phyloP scores from a whole-genome alignment of 768 basidiomycete species.

The Lentinula aciculospora region DNA sequence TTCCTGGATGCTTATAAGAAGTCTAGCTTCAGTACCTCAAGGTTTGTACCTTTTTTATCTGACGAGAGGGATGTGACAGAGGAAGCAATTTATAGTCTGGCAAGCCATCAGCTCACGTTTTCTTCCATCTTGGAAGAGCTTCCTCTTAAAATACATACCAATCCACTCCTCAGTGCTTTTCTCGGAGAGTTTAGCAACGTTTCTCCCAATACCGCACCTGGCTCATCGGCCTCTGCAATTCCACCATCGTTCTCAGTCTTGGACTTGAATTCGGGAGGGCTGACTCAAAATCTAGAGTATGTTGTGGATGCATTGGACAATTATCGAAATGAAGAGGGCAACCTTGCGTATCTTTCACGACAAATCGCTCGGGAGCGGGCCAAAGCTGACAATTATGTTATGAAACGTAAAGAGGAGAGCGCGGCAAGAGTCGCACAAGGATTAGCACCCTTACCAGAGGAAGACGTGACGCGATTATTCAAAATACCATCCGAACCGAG shows the following conservation, averaged over 20 bases:
- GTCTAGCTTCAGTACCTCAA: slow-evolving; percentile 78
- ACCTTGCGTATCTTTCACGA: slow-evolving; percentile 80
- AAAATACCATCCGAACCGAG: slow-evolving; percentile 87
- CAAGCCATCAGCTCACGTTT: slow-evolving; percentile 77
- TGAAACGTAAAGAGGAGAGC: slow-evolving; percentile 90
- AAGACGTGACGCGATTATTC: slow-evolving; percentile 79
- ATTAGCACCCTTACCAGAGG: slow-evolving; percentile 79
- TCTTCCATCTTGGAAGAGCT: slow-evolving; percentile 83
- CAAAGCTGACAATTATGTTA: slow-evolving; percentile 72
- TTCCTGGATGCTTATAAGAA: slow-evolving; percentile 82
- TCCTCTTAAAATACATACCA: slow-evolving; percentile 79
- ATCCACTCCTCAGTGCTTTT: slow-evolving; percentile 76
- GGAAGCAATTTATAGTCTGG: slow-evolving; percentile 47
- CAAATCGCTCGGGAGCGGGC: slow-evolving; percentile 85
- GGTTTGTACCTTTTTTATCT: slow-evolving; percentile 40
- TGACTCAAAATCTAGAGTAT: slow-evolving; percentile 76
- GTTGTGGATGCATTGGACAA: slow-evolving; percentile 81
- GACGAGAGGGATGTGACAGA: background rate
- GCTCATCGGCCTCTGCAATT: slow-evolving; percentile 34
- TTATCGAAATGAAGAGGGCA: slow-evolving; percentile 88
- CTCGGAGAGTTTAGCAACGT: slow-evolving; percentile 52
- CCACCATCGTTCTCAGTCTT: slow-evolving; percentile 63
- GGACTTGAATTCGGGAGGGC: slow-evolving; percentile 62
- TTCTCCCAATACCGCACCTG: slow-evolving; percentile 31
- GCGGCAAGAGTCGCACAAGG: slow-evolving; percentile 73